Conservation (phyloP, 2,329 filamentous ascomycete genomes). For the Fusarium compactum region DNA sequence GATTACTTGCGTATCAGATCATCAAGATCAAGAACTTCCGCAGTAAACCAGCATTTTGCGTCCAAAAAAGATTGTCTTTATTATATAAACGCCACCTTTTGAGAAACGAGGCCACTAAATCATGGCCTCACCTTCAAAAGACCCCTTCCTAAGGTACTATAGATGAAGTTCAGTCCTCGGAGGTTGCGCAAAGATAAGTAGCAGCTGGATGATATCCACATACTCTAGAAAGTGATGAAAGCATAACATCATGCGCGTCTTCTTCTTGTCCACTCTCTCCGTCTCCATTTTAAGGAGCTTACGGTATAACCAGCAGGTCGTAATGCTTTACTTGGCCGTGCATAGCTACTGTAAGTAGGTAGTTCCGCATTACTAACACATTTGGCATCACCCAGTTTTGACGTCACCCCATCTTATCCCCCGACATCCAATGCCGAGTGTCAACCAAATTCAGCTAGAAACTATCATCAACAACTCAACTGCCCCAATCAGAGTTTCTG, state of each 20-base stretch:
- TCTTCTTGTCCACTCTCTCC: background rate
- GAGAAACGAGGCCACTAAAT: background rate
- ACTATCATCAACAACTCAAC: background rate
- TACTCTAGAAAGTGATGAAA: background rate
- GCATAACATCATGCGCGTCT: slow-evolving; percentile 4
- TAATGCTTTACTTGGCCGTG: slow-evolving; percentile 7
- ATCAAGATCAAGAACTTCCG: background rate
- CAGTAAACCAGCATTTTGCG: background rate
- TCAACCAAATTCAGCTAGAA: background rate
- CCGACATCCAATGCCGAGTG: slow-evolving; percentile 31
- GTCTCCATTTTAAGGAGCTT: background rate
- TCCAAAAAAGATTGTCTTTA: background rate
- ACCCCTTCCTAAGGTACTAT: background rate
- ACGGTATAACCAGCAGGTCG: background rate
- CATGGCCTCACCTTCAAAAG: background rate
- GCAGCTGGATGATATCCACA: background rate
- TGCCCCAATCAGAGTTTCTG: background rate
- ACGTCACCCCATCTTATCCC: slow-evolving; percentile 47
- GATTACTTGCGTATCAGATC: background rate
- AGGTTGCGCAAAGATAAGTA: background rate
- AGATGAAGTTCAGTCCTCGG: background rate
- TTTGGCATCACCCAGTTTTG: slow-evolving; percentile 33
- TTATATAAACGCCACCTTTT: background rate
- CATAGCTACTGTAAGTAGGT: slow-evolving; percentile 2
- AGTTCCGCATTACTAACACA: slow-evolving; percentile 39